phyloP scores from a whole-genome alignment of 495 filamentous ascomycete species.

The Penicillium verhagenii region DNA sequence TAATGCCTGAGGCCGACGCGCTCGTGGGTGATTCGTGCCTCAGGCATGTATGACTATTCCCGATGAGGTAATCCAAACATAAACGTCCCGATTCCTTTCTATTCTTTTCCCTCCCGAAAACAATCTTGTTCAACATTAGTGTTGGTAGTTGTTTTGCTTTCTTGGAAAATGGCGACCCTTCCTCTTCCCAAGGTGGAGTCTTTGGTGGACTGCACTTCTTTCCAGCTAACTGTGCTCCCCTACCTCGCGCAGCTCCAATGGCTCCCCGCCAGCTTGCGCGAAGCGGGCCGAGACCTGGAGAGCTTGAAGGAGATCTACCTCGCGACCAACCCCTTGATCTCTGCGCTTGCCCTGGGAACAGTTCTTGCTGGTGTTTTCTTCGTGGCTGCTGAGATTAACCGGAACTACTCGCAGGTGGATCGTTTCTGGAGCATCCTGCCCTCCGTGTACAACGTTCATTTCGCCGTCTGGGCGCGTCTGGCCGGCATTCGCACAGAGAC shows the following conservation, averaged over 20 bases:
- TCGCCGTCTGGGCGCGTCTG: slow-evolving; percentile 72
- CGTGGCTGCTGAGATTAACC: slow-evolving; percentile 74
- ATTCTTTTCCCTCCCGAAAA: slow-evolving; percentile 3
- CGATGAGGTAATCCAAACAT: slow-evolving; percentile 32
- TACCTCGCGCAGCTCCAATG: slow-evolving; percentile 76
- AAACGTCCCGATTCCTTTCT: slow-evolving; percentile 3
- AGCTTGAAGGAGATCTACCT: slow-evolving; percentile 69
- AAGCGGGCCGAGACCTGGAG: slow-evolving; percentile 53
- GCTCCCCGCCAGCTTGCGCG: slow-evolving; percentile 62
- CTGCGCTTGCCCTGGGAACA: slow-evolving; percentile 69
- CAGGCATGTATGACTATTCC: slow-evolving; percentile 18
- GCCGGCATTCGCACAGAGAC: slow-evolving; percentile 67
- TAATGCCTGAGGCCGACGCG: slow-evolving; percentile 13
- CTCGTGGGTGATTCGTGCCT: slow-evolving; percentile 14
- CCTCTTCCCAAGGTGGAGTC: slow-evolving; percentile 66
- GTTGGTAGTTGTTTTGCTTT: neutral
- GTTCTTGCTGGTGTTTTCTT: slow-evolving; percentile 67
- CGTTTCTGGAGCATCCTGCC: slow-evolving; percentile 88
- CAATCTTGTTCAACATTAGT: neutral
- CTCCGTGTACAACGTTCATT: slow-evolving; percentile 86
- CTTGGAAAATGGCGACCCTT: slow-evolving; percentile 49
- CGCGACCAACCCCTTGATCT: slow-evolving; percentile 82
- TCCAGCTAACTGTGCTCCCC: slow-evolving; percentile 65
- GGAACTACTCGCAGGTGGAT: slow-evolving; percentile 94
- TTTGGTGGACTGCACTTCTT: slow-evolving; percentile 70